Conservation (phyloP, 768 basidiomycete species). For the Hebeloma cylindrosporum region DNA sequence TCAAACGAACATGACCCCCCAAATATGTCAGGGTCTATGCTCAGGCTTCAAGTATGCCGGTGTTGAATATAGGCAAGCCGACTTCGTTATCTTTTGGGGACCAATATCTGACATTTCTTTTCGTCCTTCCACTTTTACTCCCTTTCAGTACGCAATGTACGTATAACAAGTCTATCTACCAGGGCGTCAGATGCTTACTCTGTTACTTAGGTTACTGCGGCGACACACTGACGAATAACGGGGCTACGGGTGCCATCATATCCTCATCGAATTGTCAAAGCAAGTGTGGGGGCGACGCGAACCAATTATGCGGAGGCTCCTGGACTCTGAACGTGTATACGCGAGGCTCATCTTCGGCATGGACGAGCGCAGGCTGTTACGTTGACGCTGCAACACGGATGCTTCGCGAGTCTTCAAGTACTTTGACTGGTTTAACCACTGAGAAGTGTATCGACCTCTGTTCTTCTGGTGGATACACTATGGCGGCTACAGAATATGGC, state of each 20-base stretch:
- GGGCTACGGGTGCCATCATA: constrained; percentile 28
- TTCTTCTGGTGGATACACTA: constrained; percentile 24
- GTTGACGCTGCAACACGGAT: constrained; percentile 29
- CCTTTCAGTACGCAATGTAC: no score
- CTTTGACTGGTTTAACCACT: constrained; percentile 29
- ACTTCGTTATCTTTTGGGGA: no score
- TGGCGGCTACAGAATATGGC: constrained; percentile 37
- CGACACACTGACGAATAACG: constrained; percentile 29
- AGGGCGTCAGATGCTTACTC: no score
- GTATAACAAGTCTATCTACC: no score
- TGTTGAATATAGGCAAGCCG: constrained; percentile 31
- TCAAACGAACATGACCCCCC: constrained; percentile 31
- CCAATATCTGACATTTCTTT: neutral
- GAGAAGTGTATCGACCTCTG: constrained; percentile 31
- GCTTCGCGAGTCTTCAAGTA: constrained; percentile 24
- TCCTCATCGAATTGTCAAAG: constrained; percentile 20
- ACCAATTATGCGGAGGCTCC: constrained; percentile 32
- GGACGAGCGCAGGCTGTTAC: constrained; percentile 35
- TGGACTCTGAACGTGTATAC: constrained; percentile 35
- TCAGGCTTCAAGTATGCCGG: constrained; percentile 31
- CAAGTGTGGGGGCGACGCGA: constrained; percentile 25
- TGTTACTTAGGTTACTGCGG: constrained; percentile 17
- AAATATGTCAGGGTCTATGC: constrained; percentile 31
- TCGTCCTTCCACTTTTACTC: neutral
- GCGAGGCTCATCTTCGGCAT: constrained; percentile 15